Evolutionary conservation across 805 yeast genomes (phyloP).

Genomic region (Candida hungchunana): DNA sequence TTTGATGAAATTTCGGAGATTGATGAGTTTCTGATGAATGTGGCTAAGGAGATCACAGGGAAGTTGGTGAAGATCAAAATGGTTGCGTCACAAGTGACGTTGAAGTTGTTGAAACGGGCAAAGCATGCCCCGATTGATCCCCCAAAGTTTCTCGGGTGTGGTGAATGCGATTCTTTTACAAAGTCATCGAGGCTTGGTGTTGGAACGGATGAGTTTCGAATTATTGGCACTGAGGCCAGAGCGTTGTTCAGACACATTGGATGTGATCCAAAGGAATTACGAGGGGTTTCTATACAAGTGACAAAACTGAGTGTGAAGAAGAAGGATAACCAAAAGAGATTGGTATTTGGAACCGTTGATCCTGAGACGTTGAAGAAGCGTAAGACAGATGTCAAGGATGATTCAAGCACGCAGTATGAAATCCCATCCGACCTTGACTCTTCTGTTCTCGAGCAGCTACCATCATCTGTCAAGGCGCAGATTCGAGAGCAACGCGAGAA

Average conservation of each 20-base stretch:
- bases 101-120: slow-evolving; percentile 64
- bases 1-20: slow-evolving; percentile 58
- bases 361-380: slow-evolving; percentile 9
- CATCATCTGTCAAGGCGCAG: slow-evolving; percentile 14
- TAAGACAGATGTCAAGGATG: not conserved
- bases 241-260: slow-evolving; percentile 50
- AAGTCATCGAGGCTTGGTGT: slow-evolving; percentile 57
- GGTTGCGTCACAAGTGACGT: slow-evolving; percentile 53
- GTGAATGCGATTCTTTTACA: slow-evolving; percentile 62
- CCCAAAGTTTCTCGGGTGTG: slow-evolving; percentile 80
- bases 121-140: slow-evolving; percentile 69
- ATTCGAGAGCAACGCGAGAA: slow-evolving; percentile 16
- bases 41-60: slow-evolving; percentile 54
- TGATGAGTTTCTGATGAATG: slow-evolving; percentile 53
- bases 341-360: slow-evolving; percentile 30
- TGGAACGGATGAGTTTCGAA: slow-evolving; percentile 55
- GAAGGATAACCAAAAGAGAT: slow-evolving; percentile 29
- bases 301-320: slow-evolving; percentile 43
- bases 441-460: slow-evolving; percentile 26
- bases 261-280: slow-evolving; percentile 60
- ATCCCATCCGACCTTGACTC: slow-evolving; percentile 29
- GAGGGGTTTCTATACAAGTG: slow-evolving; percentile 78
- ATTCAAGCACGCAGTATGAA: slow-evolving; percentile 18
- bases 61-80: slow-evolving; percentile 46
- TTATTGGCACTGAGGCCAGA: slow-evolving; percentile 57